These are phyloP conservation scores for Biscogniauxia sp. DNA, from an alignment of 2,329 filamentous ascomycete genomes.

Conservation along the genomic window DNA sequence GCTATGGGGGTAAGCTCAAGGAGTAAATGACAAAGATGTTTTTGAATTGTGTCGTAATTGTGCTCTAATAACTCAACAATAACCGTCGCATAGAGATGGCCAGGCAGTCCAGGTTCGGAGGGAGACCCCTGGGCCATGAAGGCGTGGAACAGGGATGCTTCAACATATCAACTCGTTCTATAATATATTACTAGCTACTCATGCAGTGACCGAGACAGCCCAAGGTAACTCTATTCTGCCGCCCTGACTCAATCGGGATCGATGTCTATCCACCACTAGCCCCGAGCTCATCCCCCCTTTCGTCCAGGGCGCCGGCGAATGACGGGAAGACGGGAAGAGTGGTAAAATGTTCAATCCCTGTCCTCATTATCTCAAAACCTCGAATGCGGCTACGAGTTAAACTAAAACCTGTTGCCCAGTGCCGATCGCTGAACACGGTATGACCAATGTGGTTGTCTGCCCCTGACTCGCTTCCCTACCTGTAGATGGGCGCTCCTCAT, in stretches of 20 bases:
- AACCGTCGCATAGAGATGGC: neutral
- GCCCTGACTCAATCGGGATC: conserved; percentile 12
- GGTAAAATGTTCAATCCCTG: conserved; percentile 15
- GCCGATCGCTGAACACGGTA: conserved; percentile 13
- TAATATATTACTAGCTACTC: conserved; percentile 12
- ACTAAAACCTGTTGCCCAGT: conserved; percentile 11
- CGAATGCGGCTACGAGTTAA: conserved; percentile 17
- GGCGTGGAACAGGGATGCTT: conserved; percentile 3
- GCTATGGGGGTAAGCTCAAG: neutral
- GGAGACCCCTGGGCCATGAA: conserved; percentile 1
- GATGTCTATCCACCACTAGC: neutral
- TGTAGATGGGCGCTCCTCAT: conserved; percentile 14
- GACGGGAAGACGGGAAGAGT: conserved; percentile 13
- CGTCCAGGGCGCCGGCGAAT: neutral
- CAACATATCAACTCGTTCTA: conserved; percentile 11
- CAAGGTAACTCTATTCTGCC: conserved; percentile 17
- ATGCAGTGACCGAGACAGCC: conserved; percentile 3
- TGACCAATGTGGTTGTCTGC: conserved; percentile 6
- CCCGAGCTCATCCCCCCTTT: neutral
- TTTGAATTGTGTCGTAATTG: neutral
- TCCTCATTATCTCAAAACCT: conserved; percentile 13
- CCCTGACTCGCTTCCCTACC: conserved; percentile 13
- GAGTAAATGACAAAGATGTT: neutral
- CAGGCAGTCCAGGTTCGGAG: neutral
- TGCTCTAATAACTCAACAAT: neutral